These are phyloP conservation scores for Epichloe sibirici DNA, from an alignment of 2,329 filamentous ascomycete genomes.

Conservation along the genomic window DNA sequence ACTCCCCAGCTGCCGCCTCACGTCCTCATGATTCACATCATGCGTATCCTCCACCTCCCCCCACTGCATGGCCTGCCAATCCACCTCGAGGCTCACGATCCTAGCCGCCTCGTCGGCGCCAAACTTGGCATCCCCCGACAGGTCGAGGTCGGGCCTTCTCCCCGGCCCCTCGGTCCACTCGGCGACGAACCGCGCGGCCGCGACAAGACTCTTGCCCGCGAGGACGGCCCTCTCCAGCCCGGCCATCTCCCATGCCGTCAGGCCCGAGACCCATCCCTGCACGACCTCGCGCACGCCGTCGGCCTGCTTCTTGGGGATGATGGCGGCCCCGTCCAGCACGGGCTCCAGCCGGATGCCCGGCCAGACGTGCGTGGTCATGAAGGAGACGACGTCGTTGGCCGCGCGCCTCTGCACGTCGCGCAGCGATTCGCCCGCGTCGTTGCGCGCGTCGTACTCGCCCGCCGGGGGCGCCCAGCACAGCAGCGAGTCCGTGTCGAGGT, in stretches of 20 bases:
- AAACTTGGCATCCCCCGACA: constrained; percentile 35
- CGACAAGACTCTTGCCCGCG: constrained; percentile 75
- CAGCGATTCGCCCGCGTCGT: constrained; percentile 45
- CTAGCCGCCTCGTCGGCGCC: constrained; percentile 72
- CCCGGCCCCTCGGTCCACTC: constrained; percentile 78
- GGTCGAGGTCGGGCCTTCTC: constrained; percentile 9
- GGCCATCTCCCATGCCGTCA: constrained; percentile 71
- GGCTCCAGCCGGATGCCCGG: constrained; percentile 68
- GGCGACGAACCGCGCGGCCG: constrained; percentile 62
- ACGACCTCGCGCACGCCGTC: constrained; percentile 67
- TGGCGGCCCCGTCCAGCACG: constrained; percentile 66
- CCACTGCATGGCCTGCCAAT: constrained; percentile 80
- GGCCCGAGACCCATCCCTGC: constrained; percentile 59
- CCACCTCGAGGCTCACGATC: constrained; percentile 71
- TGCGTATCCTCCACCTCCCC: constrained; percentile 97
- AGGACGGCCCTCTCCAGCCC: constrained; percentile 74
- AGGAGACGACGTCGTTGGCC: constrained; percentile 58
- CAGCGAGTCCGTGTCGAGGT: constrained; percentile 83
- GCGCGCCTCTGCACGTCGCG: constrained; percentile 59
- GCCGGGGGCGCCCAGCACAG: constrained; percentile 70
- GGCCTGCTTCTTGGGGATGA: constrained; percentile 63
- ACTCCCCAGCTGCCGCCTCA: constrained; percentile 78
- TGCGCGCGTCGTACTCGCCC: constrained; percentile 32
- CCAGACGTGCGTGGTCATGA: constrained; percentile 65
- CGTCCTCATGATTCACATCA: constrained; percentile 86